phyloP scores from a whole-genome alignment of 2,329 filamentous ascomycete genomes.

The Colletotrichum falcatum region DNA sequence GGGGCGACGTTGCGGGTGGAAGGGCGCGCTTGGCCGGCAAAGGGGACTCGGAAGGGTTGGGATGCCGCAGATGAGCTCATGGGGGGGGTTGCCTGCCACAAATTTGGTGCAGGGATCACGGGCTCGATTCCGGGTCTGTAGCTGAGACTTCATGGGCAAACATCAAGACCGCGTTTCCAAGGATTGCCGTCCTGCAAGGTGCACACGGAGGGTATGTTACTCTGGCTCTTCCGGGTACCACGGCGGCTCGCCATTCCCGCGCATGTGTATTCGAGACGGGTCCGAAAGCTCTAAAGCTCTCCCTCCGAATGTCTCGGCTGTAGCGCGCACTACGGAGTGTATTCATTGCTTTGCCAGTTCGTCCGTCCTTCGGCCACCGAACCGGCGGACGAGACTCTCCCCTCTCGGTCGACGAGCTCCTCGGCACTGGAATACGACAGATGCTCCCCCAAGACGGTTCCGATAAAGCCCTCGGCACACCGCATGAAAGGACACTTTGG shows the following conservation, averaged over 20 bases:
- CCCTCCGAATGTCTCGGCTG: no score
- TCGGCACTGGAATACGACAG: not conserved
- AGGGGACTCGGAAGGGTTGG: not conserved
- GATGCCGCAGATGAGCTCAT: slow-evolving; percentile 15
- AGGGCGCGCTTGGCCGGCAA: not conserved
- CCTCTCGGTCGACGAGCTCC: not conserved
- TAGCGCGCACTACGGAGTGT: no score
- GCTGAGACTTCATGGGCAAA: no score
- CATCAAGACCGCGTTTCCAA: no score
- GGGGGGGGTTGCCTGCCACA: not conserved
- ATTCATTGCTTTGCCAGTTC: not conserved
- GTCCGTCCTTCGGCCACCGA: no score
- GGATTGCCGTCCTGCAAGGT: no score
- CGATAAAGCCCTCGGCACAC: not conserved
- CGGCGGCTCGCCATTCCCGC: no score
- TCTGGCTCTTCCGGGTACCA: no score
- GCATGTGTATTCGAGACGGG: no score
- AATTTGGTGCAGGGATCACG: not conserved
- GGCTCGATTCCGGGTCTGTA: not conserved
- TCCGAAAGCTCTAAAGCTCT: no score
- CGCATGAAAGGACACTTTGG: not conserved
- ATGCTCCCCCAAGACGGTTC: not conserved
- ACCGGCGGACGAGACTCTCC: not conserved
- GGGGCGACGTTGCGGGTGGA: not conserved
- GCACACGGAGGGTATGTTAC: no score